A percentile compares a stretch with the other conserved stretches of the same genome.
These are phyloP conservation scores for Annulohypoxylon maeteangense DNA, from an alignment of 495 filamentous ascomycete species.

Conservation along the genomic window DNA sequence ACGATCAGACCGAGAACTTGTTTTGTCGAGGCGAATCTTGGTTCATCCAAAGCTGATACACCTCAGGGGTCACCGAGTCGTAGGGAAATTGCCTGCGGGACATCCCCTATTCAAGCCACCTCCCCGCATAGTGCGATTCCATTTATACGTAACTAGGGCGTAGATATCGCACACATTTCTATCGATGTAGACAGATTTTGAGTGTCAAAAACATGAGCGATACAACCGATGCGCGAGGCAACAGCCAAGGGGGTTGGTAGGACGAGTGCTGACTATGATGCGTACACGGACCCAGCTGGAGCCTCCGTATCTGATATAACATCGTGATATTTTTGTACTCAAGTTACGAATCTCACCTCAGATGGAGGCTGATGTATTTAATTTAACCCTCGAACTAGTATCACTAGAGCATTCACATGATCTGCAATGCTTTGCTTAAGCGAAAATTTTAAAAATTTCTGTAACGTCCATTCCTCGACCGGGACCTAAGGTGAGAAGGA, in stretches of 20 bases:
- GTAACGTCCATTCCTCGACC: neutral
- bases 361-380: conserved; percentile 3
- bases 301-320: neutral
- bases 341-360: conserved; percentile 5
- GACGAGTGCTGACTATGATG: neutral
- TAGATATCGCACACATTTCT: neutral
- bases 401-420: conserved; percentile 9
- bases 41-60: conserved; percentile 23
- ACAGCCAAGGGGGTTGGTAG: neutral
- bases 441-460: conserved; percentile 1
- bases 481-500: neutral
- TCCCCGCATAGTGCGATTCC: conserved; percentile 29
- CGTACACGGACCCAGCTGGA: neutral
- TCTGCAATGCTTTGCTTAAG: neutral
- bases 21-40: conserved; percentile 4
- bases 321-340: conserved; percentile 1
- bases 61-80: conserved; percentile 20
- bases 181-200: neutral
- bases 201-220: neutral
- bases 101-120: conserved; percentile 27
- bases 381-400: neutral
- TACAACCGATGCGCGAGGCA: neutral
- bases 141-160: neutral
- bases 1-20: neutral
- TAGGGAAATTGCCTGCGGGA: conserved; percentile 26